Evolutionary conservation across 2,329 filamentous ascomycete genomes (phyloP).

Genomic region (Periconia sp.): DNA sequence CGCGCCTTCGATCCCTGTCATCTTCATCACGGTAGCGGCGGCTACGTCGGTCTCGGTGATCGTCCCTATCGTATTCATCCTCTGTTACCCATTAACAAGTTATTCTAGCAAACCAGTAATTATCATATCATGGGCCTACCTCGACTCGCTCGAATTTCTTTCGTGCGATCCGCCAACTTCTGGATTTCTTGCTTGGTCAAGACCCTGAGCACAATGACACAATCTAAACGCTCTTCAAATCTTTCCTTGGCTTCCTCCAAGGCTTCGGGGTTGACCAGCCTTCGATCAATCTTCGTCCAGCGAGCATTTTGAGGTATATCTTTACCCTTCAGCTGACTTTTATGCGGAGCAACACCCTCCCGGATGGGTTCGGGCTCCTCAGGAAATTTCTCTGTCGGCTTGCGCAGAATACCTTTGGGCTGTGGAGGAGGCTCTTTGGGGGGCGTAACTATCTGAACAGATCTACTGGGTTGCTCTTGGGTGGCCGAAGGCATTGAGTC

Average conservation of each 20-base stretch:
- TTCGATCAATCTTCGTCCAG: conserved; percentile 91
- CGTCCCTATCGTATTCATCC: conserved; percentile 35
- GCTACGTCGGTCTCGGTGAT: conserved; percentile 28
- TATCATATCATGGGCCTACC: not conserved
- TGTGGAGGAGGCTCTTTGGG: conserved; percentile 68
- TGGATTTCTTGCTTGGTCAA: conserved; percentile 88
- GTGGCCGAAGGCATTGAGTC: conserved; percentile 16
- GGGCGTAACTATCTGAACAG: conserved; percentile 67
- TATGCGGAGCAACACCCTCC: conserved; percentile 91
- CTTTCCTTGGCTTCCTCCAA: conserved; percentile 84
- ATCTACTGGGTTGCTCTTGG: conserved; percentile 30
- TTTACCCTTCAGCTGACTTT: conserved; percentile 73
- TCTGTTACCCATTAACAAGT: conserved; percentile 23
- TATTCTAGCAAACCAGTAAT: not conserved
- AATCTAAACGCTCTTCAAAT: conserved; percentile 89
- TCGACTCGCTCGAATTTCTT: conserved; percentile 66
- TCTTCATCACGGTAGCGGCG: conserved; percentile 35
- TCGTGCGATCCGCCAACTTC: conserved; percentile 78
- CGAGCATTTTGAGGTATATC: conserved; percentile 74
- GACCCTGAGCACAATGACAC: conserved; percentile 89
- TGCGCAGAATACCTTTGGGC: conserved; percentile 78
- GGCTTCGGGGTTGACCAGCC: conserved; percentile 86
- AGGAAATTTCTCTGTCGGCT: conserved; percentile 79
- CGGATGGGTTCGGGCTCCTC: conserved; percentile 81
- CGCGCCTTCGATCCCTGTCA: conserved; percentile 25